Evolutionary conservation across 768 basidiomycete species (phyloP).

Genomic region (Omphalotus guepiniiformis): DNA sequence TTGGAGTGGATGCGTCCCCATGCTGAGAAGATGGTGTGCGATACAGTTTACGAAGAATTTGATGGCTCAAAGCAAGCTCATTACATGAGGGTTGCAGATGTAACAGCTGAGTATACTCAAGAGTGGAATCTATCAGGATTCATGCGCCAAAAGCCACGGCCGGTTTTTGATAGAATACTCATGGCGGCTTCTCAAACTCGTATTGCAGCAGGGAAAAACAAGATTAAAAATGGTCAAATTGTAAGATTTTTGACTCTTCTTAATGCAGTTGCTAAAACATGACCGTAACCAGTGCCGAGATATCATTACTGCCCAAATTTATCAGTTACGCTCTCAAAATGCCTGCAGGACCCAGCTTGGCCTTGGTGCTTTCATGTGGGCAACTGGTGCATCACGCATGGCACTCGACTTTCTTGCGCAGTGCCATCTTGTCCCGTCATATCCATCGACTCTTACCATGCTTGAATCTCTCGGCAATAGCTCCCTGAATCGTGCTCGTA

Average conservation of each 20-base stretch:
- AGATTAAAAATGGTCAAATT: background rate
- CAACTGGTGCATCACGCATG: background rate
- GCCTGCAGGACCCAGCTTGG: background rate
- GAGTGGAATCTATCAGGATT: background rate
- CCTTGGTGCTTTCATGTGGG: background rate
- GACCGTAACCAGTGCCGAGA: background rate
- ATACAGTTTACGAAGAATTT: background rate
- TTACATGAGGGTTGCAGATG: background rate
- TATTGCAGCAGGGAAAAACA: background rate
- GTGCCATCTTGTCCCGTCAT: background rate
- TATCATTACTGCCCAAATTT: background rate
- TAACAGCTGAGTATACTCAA: background rate
- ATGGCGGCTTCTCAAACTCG: no score
- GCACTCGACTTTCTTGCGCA: background rate
- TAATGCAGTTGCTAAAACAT: background rate
- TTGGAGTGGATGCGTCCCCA: background rate
- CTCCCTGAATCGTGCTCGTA: background rate
- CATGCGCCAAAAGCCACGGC: background rate
- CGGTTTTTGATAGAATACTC: background rate
- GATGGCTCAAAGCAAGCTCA: background rate
- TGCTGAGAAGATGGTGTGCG: background rate
- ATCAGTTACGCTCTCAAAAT: background rate
- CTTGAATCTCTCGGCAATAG: background rate
- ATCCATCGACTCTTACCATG: background rate
- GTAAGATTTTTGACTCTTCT: background rate